These are phyloP conservation scores for Ascochyta viciae-villosae DNA, from an alignment of 2,329 filamentous ascomycete genomes.

Conservation along the genomic window DNA sequence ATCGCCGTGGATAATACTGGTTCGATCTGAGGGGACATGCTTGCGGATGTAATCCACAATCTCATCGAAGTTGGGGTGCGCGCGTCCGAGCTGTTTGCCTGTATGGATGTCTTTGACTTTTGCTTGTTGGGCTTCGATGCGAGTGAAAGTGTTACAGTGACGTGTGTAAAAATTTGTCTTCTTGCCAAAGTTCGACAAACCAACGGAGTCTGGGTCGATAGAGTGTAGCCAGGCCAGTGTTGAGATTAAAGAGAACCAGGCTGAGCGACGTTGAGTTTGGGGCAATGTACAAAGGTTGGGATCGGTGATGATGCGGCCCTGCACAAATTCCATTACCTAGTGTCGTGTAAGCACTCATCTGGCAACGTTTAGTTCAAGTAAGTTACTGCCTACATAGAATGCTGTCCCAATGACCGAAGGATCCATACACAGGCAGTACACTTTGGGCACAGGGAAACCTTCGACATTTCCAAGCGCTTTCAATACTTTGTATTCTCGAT, in stretches of 20 bases:
- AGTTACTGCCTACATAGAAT: slow-evolving; percentile 67
- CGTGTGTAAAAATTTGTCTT: slow-evolving; percentile 79
- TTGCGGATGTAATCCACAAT: slow-evolving; percentile 79
- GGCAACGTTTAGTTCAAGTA: not conserved
- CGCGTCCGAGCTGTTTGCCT: slow-evolving; percentile 68
- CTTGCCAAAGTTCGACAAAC: slow-evolving; percentile 76
- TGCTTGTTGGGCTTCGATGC: slow-evolving; percentile 80
- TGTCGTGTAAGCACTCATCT: not conserved
- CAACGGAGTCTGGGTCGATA: slow-evolving; percentile 70
- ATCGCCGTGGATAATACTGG: slow-evolving; percentile 88
- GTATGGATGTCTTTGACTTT: slow-evolving; percentile 76
- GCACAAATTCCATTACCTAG: slow-evolving; percentile 86
- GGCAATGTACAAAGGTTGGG: slow-evolving; percentile 75
- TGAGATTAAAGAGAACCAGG: slow-evolving; percentile 64
- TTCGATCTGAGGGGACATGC: slow-evolving; percentile 70
- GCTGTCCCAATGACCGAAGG: slow-evolving; percentile 78
- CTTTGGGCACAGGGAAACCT: slow-evolving; percentile 84
- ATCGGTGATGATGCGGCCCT: slow-evolving; percentile 91
- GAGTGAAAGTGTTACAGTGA: slow-evolving; percentile 81
- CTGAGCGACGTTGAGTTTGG: slow-evolving; percentile 64
- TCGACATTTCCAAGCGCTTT: slow-evolving; percentile 74
- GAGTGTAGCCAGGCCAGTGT: slow-evolving; percentile 86
- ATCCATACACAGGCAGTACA: slow-evolving; percentile 87
- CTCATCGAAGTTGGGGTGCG: slow-evolving; percentile 77
- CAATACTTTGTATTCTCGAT: slow-evolving; percentile 91